Percentiles rank a stretch among this genome's conserved stretches.
Conservation (phyloP, 371 early-diverging fungal genomes). For the Mortierella sp. region DNA sequence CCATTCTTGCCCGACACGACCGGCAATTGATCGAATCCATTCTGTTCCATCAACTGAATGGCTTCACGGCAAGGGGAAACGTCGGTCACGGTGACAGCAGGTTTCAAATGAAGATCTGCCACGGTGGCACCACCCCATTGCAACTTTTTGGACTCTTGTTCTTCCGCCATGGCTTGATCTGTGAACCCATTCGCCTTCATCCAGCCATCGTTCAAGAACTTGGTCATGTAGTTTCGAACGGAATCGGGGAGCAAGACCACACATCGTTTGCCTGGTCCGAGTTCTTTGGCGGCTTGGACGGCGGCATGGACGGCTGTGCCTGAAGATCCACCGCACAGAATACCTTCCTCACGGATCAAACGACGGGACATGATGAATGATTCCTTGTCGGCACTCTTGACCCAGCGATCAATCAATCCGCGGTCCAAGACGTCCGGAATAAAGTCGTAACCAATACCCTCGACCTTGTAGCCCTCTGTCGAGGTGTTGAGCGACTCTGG, state of each 20-base stretch:
- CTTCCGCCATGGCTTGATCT: conserved; percentile 69
- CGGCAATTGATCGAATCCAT: conserved; percentile 95
- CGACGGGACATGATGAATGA: conserved; percentile 95
- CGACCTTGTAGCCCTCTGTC: conserved; percentile 78
- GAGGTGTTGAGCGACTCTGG: conserved; percentile 83
- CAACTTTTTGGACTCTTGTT: conserved; percentile 73
- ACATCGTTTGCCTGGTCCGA: conserved; percentile 88
- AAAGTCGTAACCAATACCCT: conserved; percentile 99
- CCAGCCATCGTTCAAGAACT: conserved; percentile 96
- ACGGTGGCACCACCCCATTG: conserved; percentile 87
- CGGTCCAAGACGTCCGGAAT: conserved; percentile 92
- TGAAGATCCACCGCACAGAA: conserved; percentile 93
- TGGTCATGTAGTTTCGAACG: conserved; percentile 98
- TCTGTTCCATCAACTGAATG: conserved; percentile 84
- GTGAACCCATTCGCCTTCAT: conserved; percentile 84
- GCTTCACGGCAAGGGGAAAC: conserved; percentile 82
- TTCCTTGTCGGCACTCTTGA: conserved; percentile 93
- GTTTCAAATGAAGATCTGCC: conserved; percentile 78
- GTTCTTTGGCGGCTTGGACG: conserved; percentile 81
- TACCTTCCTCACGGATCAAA: conserved; percentile 95
- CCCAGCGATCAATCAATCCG: conserved; percentile 88
- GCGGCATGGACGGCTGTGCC: conserved; percentile 94
- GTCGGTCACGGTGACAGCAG: conserved; percentile 80
- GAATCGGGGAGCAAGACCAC: conserved; percentile 96
- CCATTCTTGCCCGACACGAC: conserved; percentile 75